A percentile compares a stretch with the other conserved stretches of the same genome.
These are phyloP conservation scores for Diatrype stigma DNA, from an alignment of 2,329 filamentous ascomycete species.

Conservation along the genomic window DNA sequence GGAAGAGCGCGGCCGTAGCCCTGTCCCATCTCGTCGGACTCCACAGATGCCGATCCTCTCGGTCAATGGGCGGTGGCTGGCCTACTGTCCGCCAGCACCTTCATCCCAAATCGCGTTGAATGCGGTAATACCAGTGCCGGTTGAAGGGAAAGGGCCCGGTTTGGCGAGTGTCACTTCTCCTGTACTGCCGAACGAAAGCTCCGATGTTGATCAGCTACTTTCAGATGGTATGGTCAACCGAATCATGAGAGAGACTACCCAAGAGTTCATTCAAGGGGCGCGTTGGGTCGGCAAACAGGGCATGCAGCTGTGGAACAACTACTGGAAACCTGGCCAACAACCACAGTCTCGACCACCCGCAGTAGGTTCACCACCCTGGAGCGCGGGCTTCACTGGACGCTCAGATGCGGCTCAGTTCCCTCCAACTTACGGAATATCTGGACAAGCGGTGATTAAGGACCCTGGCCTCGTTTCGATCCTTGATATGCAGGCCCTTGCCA, in stretches of 20 bases:
- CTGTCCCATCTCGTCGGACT: conserved; percentile 36
- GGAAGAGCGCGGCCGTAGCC: conserved; percentile 35
- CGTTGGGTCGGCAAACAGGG: conserved; percentile 76
- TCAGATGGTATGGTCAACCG: conserved; percentile 70
- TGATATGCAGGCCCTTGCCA: conserved; percentile 60
- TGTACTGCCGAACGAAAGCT: conserved; percentile 61
- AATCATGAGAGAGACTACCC: conserved; percentile 73
- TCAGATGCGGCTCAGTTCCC: conserved; percentile 59
- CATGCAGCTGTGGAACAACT: conserved; percentile 72
- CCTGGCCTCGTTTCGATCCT: conserved; percentile 71
- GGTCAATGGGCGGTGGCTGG: conserved; percentile 70
- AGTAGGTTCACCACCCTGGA: conserved; percentile 43
- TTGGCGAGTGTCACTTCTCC: conserved; percentile 61
- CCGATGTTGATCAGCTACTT: conserved; percentile 68
- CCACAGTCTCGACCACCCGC: conserved; percentile 41
- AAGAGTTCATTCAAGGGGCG: conserved; percentile 70
- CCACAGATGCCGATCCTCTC: conserved; percentile 63
- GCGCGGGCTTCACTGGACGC: conserved; percentile 39
- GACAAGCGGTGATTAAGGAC: conserved; percentile 58
- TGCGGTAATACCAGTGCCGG: conserved; percentile 57
- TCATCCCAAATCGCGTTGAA: conserved; percentile 67
- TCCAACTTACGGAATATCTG: conserved; percentile 65
- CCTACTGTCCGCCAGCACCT: conserved; percentile 69
- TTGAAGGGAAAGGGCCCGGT: conserved; percentile 52
- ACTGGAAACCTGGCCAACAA: conserved; percentile 61